phyloP scores from a whole-genome alignment of 2,329 filamentous ascomycete genomes.

The Claviceps spartinae region DNA sequence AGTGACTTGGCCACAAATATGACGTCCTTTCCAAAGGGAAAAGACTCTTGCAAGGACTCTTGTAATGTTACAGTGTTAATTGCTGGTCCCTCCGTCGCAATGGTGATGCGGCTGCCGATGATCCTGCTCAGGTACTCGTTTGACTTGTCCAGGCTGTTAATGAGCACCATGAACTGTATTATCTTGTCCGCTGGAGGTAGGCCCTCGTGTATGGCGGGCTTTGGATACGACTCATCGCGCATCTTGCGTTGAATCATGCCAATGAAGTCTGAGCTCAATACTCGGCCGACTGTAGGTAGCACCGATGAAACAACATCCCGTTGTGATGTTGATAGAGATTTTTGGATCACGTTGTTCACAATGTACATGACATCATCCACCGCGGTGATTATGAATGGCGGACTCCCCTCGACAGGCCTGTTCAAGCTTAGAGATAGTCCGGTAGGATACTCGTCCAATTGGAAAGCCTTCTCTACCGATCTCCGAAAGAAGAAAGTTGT shows the following conservation, averaged over 20 bases:
- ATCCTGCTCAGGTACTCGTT: conserved; percentile 87
- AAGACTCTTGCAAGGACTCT: conserved; percentile 46
- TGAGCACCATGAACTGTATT: conserved; percentile 77
- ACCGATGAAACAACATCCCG: conserved; percentile 63
- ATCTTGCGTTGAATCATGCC: conserved; percentile 97
- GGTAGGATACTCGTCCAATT: conserved; percentile 76
- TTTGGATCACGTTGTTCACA: conserved; percentile 79
- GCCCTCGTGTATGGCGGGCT: conserved; percentile 60
- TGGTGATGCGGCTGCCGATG: conserved; percentile 51
- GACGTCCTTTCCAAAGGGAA: conserved; percentile 69
- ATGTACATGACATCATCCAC: conserved; percentile 99
- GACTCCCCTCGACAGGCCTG: conserved; percentile 58
- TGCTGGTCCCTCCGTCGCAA: conserved; percentile 22
- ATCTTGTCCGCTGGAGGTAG: conserved; percentile 81
- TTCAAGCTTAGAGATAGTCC: conserved; percentile 66
- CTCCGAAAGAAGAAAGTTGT: conserved; percentile 93
- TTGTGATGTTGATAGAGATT: conserved; percentile 77
- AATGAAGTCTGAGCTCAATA: conserved; percentile 81
- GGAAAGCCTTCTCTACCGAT: conserved; percentile 94
- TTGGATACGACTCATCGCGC: conserved; percentile 89
- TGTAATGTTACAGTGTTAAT: conserved; percentile 22
- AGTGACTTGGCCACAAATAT: conserved; percentile 55
- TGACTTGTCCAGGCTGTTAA: conserved; percentile 90
- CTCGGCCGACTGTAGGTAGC: conserved; percentile 62
- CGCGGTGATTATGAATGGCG: conserved; percentile 85